Base-by-base conservation (phyloP, 495 filamentous ascomycete genomes). In the Lindgomyces ingoldianus region DNA sequence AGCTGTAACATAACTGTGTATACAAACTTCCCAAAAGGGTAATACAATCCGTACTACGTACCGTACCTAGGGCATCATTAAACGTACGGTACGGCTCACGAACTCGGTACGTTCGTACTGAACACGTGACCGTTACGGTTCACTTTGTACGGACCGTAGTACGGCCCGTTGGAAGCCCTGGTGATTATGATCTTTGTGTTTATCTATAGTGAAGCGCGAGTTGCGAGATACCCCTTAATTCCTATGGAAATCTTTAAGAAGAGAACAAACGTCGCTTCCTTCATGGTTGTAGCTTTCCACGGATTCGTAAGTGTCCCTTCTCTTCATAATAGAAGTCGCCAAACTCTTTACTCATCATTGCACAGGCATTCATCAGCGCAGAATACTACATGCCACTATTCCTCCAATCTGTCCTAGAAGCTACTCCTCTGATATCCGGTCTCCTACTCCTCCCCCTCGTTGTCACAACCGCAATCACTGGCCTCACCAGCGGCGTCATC, bases 371-470 rank as follows among this genome's bases (percentile, higher is more conserved):
- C 72, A 80, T 84, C 9, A 78, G 74, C 0, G 76, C 73, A 4
- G 82, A 84, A 55, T 87, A 83, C 68, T 87, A 85, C 59, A 75
- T 86, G 19, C 84, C 84, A 0, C 76, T 86, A 0, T 86, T 81
- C 69, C 80, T 85, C 21, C 84, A 87, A 69, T 80, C 79, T 2
- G 83, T 77, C 0, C 75, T 78, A 25, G 72, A 71, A 50, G 80
- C 80, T 0, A 78, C 79, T 0, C 83, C 85, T 0, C 71, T 84
- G 58, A 75, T 71, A 14, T 83, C 82, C 0, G 84, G 85, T 52
- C 48, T 83, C 3, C 59, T 84, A 3, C 75, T 83, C 14, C 74
- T 87, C 14, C 83, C 84, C 2, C 66, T 82, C 41, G 79, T 82
- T 14, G 57, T 86, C 14, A 76, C 76, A 10, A 78, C 81, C 69